Percentiles rank a stretch among this genome's conserved stretches.
These are phyloP conservation scores for Aphanomyces euteiches DNA, from an alignment of 352 stramenopile species.

Conservation along the genomic window DNA sequence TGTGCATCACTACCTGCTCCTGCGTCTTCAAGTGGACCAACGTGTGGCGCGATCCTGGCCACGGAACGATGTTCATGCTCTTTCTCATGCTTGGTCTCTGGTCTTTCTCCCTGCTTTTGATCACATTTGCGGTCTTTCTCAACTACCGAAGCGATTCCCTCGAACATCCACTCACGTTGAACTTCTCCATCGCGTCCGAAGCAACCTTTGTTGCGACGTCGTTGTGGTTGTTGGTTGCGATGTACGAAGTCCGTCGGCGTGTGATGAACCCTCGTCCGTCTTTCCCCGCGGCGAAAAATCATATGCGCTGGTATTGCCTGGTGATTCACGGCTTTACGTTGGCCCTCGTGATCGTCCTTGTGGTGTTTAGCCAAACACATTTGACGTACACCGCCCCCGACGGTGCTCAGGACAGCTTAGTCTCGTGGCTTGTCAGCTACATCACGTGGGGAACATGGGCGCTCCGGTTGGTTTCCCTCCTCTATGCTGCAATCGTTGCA, in stretches of 20 bases:
- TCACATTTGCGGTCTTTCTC: slow-evolving; percentile 27
- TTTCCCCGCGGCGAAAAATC: neutral
- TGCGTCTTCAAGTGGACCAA: neutral
- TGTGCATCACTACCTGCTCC: neutral
- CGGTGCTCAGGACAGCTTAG: neutral
- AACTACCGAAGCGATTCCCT: neutral
- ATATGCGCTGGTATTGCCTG: neutral
- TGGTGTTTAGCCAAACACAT: neutral
- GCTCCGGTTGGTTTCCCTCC: neutral
- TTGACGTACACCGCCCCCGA: neutral
- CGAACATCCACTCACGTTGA: neutral
- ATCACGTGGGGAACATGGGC: neutral
- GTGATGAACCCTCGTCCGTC: neutral
- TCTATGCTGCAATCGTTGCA: neutral
- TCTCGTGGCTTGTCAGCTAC: neutral
- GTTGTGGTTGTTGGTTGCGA: neutral
- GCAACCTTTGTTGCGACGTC: neutral
- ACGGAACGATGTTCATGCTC: neutral
- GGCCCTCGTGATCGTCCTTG: neutral
- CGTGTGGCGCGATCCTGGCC: neutral
- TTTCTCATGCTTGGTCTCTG: slow-evolving; percentile 26
- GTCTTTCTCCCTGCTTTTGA: slow-evolving; percentile 51
- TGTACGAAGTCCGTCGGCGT: neutral
- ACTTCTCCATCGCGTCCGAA: neutral
- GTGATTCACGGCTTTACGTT: neutral